Evolutionary conservation across 345 rosid genomes (phyloP), one percentile per base, ranked within the genome.

Genomic region (Populus ilicifolia): DNA sequence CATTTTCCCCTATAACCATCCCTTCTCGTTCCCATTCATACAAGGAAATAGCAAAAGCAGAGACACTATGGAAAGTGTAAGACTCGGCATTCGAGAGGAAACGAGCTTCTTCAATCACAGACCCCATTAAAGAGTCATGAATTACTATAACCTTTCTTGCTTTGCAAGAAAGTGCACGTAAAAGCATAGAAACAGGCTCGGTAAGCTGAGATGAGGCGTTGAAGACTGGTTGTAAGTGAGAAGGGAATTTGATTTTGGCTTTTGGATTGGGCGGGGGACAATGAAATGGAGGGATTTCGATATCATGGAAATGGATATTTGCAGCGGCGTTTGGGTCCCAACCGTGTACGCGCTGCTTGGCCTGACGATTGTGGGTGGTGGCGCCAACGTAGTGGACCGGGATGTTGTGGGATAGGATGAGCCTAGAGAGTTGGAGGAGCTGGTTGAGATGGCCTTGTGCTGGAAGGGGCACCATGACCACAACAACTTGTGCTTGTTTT

Each of bases 371-470:
- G 85, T 86, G 88, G 81, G 77, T 61, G 74, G 88, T 69, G 70
- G 86, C 43, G 70, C 84, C 68, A 13, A 84, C 77, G 71, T 80
- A 88, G 78, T 86, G 87, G 79, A 88, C 85, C 9, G 86, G 83
- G 69, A 85, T 72, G 72, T 75, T 62, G 74, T 83, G 71, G 79
- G 84, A 73, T 8, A 81, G 77, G 73, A 86, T 17, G 63, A 83
- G 84, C 59, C 85, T 73, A 69, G 89, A 88, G 69, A 88, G 89
- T 1, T 88, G 89, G 72, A 88, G 88, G 63, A 88, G 87, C 67
- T 86, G 91, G 79, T 86, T 86, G 48, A 88, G 86, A 64, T 88
- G 91, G 74, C 89, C 91, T 59, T 88, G 89, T 8, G 87, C 87
- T 13, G 89, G 91, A n/a, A 86, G 80, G 16, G 91, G 91, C n/a